Evolutionary conservation across 345 rosid species (phyloP).

Genomic region (Microthlaspi erraticum): DNA sequence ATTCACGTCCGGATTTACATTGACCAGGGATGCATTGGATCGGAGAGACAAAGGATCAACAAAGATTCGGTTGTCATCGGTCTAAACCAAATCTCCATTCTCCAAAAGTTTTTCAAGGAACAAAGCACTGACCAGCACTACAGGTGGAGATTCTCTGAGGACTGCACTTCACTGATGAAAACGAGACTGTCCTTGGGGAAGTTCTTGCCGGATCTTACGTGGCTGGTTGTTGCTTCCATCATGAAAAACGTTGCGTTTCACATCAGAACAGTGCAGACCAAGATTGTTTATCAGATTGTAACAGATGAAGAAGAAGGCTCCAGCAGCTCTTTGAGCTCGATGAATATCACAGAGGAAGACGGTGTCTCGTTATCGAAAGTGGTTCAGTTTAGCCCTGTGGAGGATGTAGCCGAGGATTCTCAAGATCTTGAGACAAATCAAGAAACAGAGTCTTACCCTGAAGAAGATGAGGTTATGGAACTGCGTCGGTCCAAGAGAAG

Average conservation of each 20-base stretch:
- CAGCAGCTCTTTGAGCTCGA: constrained; percentile 40
- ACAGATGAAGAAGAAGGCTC: constrained; percentile 45
- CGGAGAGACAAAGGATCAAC: constrained; percentile 59
- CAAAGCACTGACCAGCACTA: constrained; percentile 57
- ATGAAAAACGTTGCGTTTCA: constrained; percentile 57
- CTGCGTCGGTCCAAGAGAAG: constrained; percentile 57
- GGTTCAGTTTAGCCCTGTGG: constrained; percentile 45
- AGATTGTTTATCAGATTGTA: constrained; percentile 69
- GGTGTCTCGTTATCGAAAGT: constrained; percentile 54
- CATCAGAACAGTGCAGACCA: constrained; percentile 60
- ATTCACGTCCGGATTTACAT: constrained; percentile 59
- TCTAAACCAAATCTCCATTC: constrained; percentile 63
- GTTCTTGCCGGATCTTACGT: constrained; percentile 71
- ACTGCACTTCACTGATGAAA: constrained; percentile 58
- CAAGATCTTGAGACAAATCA: constrained; percentile 34
- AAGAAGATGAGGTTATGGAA: constrained; percentile 50
- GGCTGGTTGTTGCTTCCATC: constrained; percentile 68
- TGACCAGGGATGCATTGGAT: constrained; percentile 64
- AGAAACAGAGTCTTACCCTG: constrained; percentile 32
- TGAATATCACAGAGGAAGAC: constrained; percentile 63
- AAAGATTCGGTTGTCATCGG: constrained; percentile 56
- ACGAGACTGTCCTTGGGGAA: constrained; percentile 67
- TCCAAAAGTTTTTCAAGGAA: constrained; percentile 61
- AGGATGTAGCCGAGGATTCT: constrained; percentile 36
- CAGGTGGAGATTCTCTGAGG: constrained; percentile 71